Evolutionary conservation across 371 early-diverging fungal species (phyloP).

Genomic region (Actinomortierella wolfii): DNA sequence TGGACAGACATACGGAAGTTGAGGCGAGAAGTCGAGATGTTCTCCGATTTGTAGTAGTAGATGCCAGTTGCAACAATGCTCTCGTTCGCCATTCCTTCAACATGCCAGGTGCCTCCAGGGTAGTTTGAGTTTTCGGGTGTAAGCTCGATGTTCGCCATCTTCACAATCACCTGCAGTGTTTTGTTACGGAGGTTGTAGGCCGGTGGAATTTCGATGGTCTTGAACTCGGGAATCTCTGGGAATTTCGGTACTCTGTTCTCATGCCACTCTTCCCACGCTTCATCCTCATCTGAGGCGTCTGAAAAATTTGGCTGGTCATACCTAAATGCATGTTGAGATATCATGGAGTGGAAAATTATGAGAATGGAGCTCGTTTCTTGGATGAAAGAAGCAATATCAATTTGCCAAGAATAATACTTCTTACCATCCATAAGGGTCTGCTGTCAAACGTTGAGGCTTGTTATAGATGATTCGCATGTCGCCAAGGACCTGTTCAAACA

Average conservation of each 20-base stretch:
- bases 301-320: constrained; percentile 15
- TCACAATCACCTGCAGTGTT: constrained; percentile 67
- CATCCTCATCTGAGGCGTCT: neutral
- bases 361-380: too few relatives aligned
- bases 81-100: constrained; percentile 70
- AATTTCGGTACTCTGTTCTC: constrained; percentile 11
- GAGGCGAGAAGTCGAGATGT: constrained; percentile 56
- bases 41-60: constrained; percentile 60
- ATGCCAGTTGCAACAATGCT: constrained; percentile 65
- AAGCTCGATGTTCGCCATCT: constrained; percentile 61
- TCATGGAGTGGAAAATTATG: too few relatives aligned
- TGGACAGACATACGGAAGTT: constrained; percentile 47
- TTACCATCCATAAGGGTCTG: constrained; percentile 26
- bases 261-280: constrained; percentile 8
- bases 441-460: constrained; percentile 12
- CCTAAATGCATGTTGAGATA: too few relatives aligned
- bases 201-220: neutral
- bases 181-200: constrained; percentile 40
- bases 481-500: constrained; percentile 48
- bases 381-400: too few relatives aligned
- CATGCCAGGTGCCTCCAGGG: constrained; percentile 65
- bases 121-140: constrained; percentile 62
- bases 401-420: too few relatives aligned
- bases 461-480: constrained; percentile 18
- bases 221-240: constrained; percentile 7